These are phyloP conservation scores for Mycocalia duriaeana DNA, from an alignment of 1,284 basidiomycete genomes.

Conservation along the genomic window DNA sequence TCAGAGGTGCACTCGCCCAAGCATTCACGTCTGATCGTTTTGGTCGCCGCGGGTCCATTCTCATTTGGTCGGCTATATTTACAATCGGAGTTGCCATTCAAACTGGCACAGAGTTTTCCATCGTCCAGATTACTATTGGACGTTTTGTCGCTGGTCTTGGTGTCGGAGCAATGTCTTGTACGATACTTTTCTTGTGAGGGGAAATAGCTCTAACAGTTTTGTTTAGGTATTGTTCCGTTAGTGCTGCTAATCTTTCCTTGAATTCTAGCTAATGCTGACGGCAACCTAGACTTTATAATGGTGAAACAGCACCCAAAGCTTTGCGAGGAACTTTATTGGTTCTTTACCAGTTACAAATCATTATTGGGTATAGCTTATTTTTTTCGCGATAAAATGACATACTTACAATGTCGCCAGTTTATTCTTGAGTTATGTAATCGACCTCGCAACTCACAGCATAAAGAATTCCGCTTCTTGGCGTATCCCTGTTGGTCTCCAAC, in stretches of 20 bases:
- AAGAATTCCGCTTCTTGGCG: slow-evolving; percentile 65
- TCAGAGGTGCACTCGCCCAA: slow-evolving; percentile 64
- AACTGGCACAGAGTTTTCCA: slow-evolving; percentile 54
- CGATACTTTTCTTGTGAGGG: slow-evolving; percentile 9
- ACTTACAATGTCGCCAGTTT: slow-evolving; percentile 35
- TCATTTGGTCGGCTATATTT: slow-evolving; percentile 75
- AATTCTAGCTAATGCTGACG: background rate
- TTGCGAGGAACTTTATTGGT: slow-evolving; percentile 72
- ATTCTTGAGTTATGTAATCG: slow-evolving; percentile 70
- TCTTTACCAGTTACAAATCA: slow-evolving; percentile 74
- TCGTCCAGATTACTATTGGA: slow-evolving; percentile 66
- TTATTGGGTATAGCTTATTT: slow-evolving; percentile 47
- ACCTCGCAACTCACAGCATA: slow-evolving; percentile 63
- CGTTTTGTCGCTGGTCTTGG: slow-evolving; percentile 70
- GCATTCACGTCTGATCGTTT: slow-evolving; percentile 74
- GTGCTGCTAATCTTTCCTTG: slow-evolving; percentile 13
- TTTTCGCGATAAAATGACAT: no score
- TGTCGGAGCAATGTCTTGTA: slow-evolving; percentile 72
- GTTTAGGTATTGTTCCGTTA: slow-evolving; percentile 65
- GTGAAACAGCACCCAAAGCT: slow-evolving; percentile 74
- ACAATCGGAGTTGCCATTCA: slow-evolving; percentile 70
- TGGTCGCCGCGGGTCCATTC: slow-evolving; percentile 67
- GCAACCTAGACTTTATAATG: slow-evolving; percentile 55
- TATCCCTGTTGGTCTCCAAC: slow-evolving; percentile 62
- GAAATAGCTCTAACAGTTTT: slow-evolving; percentile 1